Evolutionary conservation across 352 stramenopile species (phyloP), one percentile per base, ranked within the genome.

Genomic region (Phytophthora colocasiae): DNA sequence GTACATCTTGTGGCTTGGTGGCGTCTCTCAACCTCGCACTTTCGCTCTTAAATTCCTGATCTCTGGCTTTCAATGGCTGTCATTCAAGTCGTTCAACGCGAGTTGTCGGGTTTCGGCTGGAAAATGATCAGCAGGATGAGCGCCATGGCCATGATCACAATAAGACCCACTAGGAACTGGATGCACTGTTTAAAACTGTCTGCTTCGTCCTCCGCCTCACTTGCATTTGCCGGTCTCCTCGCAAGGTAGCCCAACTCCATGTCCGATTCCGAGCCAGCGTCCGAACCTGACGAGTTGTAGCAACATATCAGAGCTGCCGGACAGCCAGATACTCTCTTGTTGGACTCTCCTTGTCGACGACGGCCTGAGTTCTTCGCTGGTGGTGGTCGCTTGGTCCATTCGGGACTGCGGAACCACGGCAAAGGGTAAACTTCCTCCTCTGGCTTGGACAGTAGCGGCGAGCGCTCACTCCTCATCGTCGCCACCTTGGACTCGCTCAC

Each of bases 371-470:
- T 66, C 49, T 58, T 70, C 15, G 34, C 32, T 5, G 49, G 24
- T 3, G 56, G 46, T 27, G 75, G 68, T 12, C 58, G 65, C 31
- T 69, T 71, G 2, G 72, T 68, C 80, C 74, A 86, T 58, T 91
- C 80, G 46, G 85, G 85, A 36, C 81, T 91, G 40, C 77, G 78
- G 70, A 92, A 94, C 85, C 85, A 94, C 54, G 85, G 85, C 62
- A 94, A 68, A 27, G 85, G 85, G 47, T 92, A 71, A 17, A 92
- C 62, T 47, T 91, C 85, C 53, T 94, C 81, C 49, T 83, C 73
- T 1, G 73, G 65, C 60, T 78, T 85, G 56, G 70, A 29, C 32
- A 91, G 61, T 22, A 90, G 65, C 48, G 76, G 70, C 48, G 75
- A 69, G 44, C 58, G 64, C 64, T 88, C 79, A n/a, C 48, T 82